Base-by-base conservation (phyloP, 2,329 filamentous ascomycete genomes). In the Pseudopyrenochaeta lycopersici region DNA sequence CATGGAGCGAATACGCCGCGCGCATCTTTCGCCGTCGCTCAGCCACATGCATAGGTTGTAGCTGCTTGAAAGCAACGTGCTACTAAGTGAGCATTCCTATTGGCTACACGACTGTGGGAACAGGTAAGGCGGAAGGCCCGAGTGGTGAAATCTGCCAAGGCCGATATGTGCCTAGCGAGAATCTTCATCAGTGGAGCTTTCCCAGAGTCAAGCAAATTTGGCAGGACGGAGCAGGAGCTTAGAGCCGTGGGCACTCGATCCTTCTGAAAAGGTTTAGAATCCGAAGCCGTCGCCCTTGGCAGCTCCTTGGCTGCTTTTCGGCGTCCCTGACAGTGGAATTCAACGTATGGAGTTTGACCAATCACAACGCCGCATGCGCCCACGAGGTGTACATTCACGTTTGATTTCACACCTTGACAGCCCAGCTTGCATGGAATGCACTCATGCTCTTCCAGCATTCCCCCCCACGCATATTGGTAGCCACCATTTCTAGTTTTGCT, bases 1-100 rank as follows among this genome's bases (percentile, higher is more conserved):
- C 46, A 47, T 51, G 45, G 48, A 48, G 44, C 51, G 46, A 56
- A 57, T 51, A 52, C 47, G 48, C 46, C 39, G 45, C 32, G 29
- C 46, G 32, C 50, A 42, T 54, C 30, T 44, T 18, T 45, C 46
- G 45, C 57, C 42, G 15, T 15, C 44, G 18, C 42, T 48, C 47
- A 45, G 56, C 60, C 58, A 62, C 47, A 56, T 38, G 57, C 40
- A 46, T 10, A 48, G 42, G 44, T 58, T 38, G 7, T 33, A 45
- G 39, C 42, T 54, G 47, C 29, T 42, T 52, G 54, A 52, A 49
- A 48, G 50, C 49, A 57, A 63, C 62, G 62, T 64, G 62, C 54
- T 27, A 54, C 35, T 43, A 52, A 44, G 18, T 41, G 32, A 47
- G 53, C 15, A 29, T n/a, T 52, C 14, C 49, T 23, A 64, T 63